Base-by-base conservation (phyloP, 441 rosid genomes). In the Populus tomentosa region DNA sequence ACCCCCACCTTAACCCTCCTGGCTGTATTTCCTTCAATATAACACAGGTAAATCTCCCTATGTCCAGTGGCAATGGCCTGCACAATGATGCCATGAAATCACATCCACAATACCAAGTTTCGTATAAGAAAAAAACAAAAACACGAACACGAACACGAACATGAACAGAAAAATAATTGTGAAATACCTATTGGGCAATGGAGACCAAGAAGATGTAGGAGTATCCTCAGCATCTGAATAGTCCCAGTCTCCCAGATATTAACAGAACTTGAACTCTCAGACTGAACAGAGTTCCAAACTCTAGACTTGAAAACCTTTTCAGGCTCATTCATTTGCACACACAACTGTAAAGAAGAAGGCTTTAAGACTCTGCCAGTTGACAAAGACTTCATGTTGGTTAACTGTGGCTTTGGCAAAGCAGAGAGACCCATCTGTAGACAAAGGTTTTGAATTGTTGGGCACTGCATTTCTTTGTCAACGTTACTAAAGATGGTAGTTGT, bases 151-250 rank as follows among this genome's bases (percentile, higher is more conserved):
- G 23, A 16, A 73, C 71, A 38, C 3, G 18, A 74, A 5, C n/a
- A 26, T 59, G 65, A 7, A 26, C 2, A 30, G 35, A 46, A 28
- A 64, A 61, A 40, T 6, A 28, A 9, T n/a, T 50, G 21, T 28
- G 2, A 23, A 61, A 56, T 2, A 92, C 98, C 94, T 90, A 26
- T 93, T 95, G 40, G 99, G 99, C 76, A 93, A 80, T 26, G 92
- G 85, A 72, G 98, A 87, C 98, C 98, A 93, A 83, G 97, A 90
- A 79, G 98, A 87, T 85, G 99, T 95, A 9, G 97, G 99, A 53
- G 99, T 95, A 11, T 96, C 91, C 80, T 95, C 96, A 0, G 96
- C 90, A 83, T 95, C 99, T 3, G 99, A 95, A 70, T 84, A 90
- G 71, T 95, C 99, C 99, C n/a, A n/a, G n/a, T n/a, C n/a, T n/a